A percentile compares a stretch with the other conserved stretches of the same genome.
Conservation (phyloP, 2,329 filamentous ascomycete genomes). For the Onygenales sp. region DNA sequence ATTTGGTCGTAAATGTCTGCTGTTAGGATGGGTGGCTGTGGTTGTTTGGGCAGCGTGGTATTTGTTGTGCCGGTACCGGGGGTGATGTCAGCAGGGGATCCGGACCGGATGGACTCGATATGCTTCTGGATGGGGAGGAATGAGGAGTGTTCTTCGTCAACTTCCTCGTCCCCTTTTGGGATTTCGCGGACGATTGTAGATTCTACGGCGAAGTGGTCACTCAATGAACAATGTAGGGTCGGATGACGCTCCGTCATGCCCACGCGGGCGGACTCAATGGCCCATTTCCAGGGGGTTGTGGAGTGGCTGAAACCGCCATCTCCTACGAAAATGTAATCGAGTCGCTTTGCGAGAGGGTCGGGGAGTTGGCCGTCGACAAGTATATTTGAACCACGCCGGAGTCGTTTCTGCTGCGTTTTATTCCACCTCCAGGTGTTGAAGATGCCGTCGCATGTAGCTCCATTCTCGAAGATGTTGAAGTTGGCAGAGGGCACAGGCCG, state of each 20-base stretch:
- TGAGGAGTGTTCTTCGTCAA: conserved; percentile 8
- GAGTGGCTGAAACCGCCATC: conserved; percentile 33
- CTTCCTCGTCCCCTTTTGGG: conserved; percentile 5
- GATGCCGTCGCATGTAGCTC: conserved; percentile 74
- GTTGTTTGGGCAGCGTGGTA: background rate
- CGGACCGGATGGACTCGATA: conserved; percentile 1
- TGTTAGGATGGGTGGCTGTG: background rate
- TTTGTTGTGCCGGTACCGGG: background rate
- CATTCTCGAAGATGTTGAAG: conserved; percentile 71
- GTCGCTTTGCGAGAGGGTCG: conserved; percentile 70
- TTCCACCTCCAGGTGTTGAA: conserved; percentile 94
- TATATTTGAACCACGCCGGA: conserved; percentile 57
- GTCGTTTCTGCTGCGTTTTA: conserved; percentile 56
- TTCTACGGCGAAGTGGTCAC: conserved; percentile 89
- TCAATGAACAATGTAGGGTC: conserved; percentile 71
- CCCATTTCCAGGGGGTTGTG: conserved; percentile 45
- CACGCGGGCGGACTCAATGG: conserved; percentile 60
- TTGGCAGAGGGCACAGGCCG: conserved; percentile 63
- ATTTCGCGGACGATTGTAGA: conserved; percentile 55
- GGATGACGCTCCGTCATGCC: conserved; percentile 77
- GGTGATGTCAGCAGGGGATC: conserved; percentile 1
- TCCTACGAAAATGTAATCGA: conserved; percentile 89
- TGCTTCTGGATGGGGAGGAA: conserved; percentile 14
- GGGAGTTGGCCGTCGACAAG: conserved; percentile 54
- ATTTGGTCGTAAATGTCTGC: conserved; percentile 59